Evolutionary conservation across 306 rosid species (phyloP).

Genomic region (Spatholobus suberectus): DNA sequence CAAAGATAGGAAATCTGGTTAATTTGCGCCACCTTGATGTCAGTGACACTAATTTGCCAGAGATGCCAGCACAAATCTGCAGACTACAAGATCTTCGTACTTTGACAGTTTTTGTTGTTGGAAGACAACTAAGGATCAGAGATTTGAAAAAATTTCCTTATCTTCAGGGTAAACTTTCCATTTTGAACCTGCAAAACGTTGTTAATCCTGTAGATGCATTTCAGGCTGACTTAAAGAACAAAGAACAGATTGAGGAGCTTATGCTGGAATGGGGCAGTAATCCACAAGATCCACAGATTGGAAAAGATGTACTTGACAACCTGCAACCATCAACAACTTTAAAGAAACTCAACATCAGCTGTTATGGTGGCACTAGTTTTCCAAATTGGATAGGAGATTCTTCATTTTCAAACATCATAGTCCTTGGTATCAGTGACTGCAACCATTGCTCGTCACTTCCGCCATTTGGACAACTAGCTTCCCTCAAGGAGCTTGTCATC

Average conservation of each 20-base stretch:
- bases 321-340: background rate
- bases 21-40: too few species aligned
- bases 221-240: background rate
- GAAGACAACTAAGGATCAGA: too few species aligned
- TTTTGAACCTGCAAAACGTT: background rate
- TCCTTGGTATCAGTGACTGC: background rate
- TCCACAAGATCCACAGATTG: too few species aligned
- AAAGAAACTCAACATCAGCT: background rate
- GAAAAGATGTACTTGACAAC: background rate
- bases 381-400: background rate
- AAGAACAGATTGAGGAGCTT: background rate
- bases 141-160: background rate
- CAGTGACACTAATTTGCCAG: too few species aligned
- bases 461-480: background rate
- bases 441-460: background rate
- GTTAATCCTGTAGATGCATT: background rate
- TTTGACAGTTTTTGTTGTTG: too few species aligned
- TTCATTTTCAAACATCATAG: background rate
- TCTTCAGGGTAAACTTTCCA: background rate
- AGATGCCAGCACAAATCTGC: too few species aligned
- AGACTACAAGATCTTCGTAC: too few species aligned
- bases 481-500: too few species aligned
- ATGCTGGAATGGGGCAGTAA: background rate
- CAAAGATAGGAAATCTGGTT: too few species aligned
- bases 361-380: too few species aligned